Base-by-base conservation (phyloP, 352 stramenopile species). In the Phytophthora pini region DNA sequence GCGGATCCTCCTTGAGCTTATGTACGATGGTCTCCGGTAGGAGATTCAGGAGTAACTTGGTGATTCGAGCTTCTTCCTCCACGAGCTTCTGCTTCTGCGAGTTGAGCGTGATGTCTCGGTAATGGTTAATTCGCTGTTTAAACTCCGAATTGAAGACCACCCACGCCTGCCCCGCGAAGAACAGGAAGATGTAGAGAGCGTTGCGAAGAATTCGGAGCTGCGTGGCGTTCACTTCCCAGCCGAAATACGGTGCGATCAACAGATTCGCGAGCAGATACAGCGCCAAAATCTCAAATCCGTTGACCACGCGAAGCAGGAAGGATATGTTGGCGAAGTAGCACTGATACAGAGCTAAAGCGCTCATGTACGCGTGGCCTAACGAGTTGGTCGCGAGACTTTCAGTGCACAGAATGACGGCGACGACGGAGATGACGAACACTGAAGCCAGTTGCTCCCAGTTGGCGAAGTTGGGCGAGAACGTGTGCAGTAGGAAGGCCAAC, bases 121-220 rank as follows among this genome's bases (percentile, higher is more conserved):
- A 92, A 56, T 95, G 83, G 47, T 95, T 93, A 69, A 93, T 93
- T n/a, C 88, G 86, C 46, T 93, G 82, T 54, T 94, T 95, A 63
- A 89, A 93, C 58, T 93, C 85, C 26, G 82, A 92, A 46, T 92
- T 89, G 64, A 94, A 90, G 2, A 97, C 82, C n/a, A 92, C 84
- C 84, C 87, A 92, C 2, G 82, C 80, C 41, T 95, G 85, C 5
- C 77, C 82, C 1, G 61, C 76, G 36, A 94, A 90, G 70, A 93
- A 94, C 34, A 94, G 74, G 61, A 96, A 82, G 17, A 95, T 90
- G 69, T 95, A 93, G 2, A 93, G 71, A 29, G 82, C 80, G 36
- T 94, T 94, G 29, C 86, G 69, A 5, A 78, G 70, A 0, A 89
- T 74, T 11, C 79, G 80, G 4, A 87, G 66, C n/a, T 76, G 60